Percentiles rank a stretch among this genome's conserved stretches.
These are phyloP conservation scores for Xanthoconium separans DNA, from an alignment of 1,284 basidiomycete species.

Conservation along the genomic window DNA sequence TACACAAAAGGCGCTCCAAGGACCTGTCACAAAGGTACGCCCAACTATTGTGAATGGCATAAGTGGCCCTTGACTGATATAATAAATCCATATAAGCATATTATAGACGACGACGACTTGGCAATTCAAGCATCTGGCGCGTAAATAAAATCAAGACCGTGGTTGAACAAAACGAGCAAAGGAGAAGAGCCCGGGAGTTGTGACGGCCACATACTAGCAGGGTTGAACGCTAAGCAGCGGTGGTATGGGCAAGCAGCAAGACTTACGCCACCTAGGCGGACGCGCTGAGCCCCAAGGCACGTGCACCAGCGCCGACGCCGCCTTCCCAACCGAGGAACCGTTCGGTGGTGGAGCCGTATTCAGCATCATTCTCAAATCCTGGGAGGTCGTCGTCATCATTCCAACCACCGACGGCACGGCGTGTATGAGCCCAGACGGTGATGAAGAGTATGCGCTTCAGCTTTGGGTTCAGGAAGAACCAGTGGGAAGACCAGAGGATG, in stretches of 20 bases:
- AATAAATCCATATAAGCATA: conserved; percentile 17
- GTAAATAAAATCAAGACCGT: neutral
- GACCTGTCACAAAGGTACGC: conserved; percentile 15
- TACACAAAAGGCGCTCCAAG: conserved; percentile 17
- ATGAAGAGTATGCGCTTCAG: conserved; percentile 92
- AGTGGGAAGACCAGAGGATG: conserved; percentile 94
- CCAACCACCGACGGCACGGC: conserved; percentile 55
- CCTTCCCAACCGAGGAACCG: conserved; percentile 78
- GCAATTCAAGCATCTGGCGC: neutral
- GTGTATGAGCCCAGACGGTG: conserved; percentile 88
- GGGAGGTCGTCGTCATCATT: conserved; percentile 44
- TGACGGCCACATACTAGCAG: neutral
- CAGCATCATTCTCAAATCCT: conserved; percentile 34
- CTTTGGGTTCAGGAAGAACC: conserved; percentile 96
- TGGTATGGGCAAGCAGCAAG: conserved; percentile 2
- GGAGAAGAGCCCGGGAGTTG: neutral
- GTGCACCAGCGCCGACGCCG: conserved; percentile 68
- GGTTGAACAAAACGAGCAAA: neutral
- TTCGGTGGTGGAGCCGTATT: conserved; percentile 40
- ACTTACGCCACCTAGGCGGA: conserved; percentile 31
- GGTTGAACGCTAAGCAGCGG: conserved; percentile 17
- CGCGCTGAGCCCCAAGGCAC: conserved; percentile 60
- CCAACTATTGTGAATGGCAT: conserved; percentile 4
- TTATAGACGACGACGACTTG: neutral
- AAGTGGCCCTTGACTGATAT: conserved; percentile 16